Percentiles rank a stretch among this genome's conserved stretches.
Evolutionary conservation across 2,329 filamentous ascomycete genomes (phyloP).

Genomic region (Colletotrichum eremochloae): DNA sequence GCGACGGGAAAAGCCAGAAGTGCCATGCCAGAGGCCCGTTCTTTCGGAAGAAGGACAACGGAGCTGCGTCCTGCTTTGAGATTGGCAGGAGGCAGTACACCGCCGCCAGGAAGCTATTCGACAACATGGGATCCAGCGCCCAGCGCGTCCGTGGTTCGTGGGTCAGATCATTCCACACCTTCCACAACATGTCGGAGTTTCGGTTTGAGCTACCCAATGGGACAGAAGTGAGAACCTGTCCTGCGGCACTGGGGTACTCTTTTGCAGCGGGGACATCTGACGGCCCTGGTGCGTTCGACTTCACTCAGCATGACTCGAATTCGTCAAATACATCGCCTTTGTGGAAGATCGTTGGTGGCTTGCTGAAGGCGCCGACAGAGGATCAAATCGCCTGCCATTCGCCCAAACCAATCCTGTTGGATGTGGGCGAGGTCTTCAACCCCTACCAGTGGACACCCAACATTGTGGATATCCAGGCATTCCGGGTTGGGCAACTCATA

Average conservation of each 20-base stretch:
- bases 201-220: slow-evolving; percentile 80
- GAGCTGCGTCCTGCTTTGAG: slow-evolving; percentile 81
- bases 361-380: slow-evolving; percentile 76
- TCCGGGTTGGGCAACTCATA: slow-evolving; percentile 86
- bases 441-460: slow-evolving; percentile 92
- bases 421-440: slow-evolving; percentile 80
- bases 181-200: slow-evolving; percentile 81
- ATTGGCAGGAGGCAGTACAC: slow-evolving; percentile 77
- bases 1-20: slow-evolving; percentile 72
- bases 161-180: slow-evolving; percentile 85
- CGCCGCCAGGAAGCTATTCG: slow-evolving; percentile 66
- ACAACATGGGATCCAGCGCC: slow-evolving; percentile 50
- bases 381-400: slow-evolving; percentile 81
- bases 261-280: slow-evolving; percentile 94
- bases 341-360: slow-evolving; percentile 80
- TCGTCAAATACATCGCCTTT: slow-evolving; percentile 78
- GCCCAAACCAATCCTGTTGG: slow-evolving; percentile 87
- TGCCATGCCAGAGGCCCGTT: slow-evolving; percentile 80
- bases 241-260: slow-evolving; percentile 87
- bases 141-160: slow-evolving; percentile 69
- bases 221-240: slow-evolving; percentile 79
- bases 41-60: slow-evolving; percentile 75
- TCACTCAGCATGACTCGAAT: slow-evolving; percentile 84
- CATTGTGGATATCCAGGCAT: slow-evolving; percentile 86
- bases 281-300: slow-evolving; percentile 89